These are phyloP conservation scores for Ascochyta lentis DNA, from an alignment of 2,329 filamentous ascomycete genomes.

Conservation along the genomic window DNA sequence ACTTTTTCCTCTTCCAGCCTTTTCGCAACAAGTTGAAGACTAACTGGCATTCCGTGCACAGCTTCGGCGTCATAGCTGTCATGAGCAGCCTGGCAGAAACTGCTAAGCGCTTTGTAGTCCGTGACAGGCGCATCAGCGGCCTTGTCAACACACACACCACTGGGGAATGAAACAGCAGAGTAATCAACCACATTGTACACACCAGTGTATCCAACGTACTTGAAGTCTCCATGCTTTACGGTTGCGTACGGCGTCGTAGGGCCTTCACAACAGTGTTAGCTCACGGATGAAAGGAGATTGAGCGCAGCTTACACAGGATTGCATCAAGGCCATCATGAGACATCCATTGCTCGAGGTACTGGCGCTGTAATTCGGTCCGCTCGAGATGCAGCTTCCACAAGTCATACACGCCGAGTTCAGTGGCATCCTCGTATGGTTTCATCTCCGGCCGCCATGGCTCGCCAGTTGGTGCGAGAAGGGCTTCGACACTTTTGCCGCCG, in stretches of 20 bases:
- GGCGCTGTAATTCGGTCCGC: conserved; percentile 52
- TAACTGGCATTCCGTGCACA: conserved; percentile 54
- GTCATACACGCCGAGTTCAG: conserved; percentile 53
- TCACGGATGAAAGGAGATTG: not conserved
- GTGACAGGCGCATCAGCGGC: conserved; percentile 41
- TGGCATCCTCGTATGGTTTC: conserved; percentile 52
- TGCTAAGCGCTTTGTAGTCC: conserved; percentile 41
- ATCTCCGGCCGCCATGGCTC: conserved; percentile 60
- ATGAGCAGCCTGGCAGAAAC: conserved; percentile 49
- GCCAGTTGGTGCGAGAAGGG: conserved; percentile 49
- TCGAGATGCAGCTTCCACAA: conserved; percentile 59
- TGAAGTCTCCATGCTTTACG: conserved; percentile 53
- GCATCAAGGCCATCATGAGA: conserved; percentile 52
- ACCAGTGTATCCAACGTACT: conserved; percentile 55
- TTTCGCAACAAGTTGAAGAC: conserved; percentile 50
- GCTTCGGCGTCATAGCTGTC: conserved; percentile 48
- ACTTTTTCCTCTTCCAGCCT: conserved; percentile 54
- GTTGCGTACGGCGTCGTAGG: conserved; percentile 56
- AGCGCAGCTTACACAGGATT: conserved; percentile 45
- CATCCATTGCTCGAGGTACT: conserved; percentile 56
- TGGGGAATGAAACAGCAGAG: conserved; percentile 54
- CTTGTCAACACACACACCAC: conserved; percentile 50
- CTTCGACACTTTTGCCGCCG: conserved; percentile 56
- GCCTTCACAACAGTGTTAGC: conserved; percentile 26
- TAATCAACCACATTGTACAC: conserved; percentile 59